phyloP scores from a whole-genome alignment of 2,329 filamentous ascomycete genomes.

The Tolypocladium ophioglossoides region DNA sequence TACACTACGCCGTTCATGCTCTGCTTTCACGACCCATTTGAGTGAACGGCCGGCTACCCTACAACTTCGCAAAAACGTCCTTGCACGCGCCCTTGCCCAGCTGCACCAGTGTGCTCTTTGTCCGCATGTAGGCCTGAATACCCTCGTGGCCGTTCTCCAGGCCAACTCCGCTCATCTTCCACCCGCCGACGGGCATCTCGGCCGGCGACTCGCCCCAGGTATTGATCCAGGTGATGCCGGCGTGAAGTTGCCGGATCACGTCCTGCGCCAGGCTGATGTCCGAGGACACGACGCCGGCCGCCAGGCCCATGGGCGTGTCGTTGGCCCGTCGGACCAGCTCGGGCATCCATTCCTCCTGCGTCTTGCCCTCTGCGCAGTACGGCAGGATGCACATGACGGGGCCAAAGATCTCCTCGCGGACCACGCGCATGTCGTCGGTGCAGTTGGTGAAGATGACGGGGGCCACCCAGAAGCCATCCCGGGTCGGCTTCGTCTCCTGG shows the following conservation, averaged over 20 bases:
- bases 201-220: slow-evolving; percentile 88
- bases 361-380: slow-evolving; percentile 42
- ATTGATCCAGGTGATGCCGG: slow-evolving; percentile 87
- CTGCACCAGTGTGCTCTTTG: slow-evolving; percentile 82
- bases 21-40: too few species aligned
- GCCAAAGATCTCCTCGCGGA: slow-evolving; percentile 77
- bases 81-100: slow-evolving; percentile 56
- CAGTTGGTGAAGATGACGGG: slow-evolving; percentile 84
- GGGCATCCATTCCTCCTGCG: slow-evolving; percentile 36
- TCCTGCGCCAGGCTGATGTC: slow-evolving; percentile 65
- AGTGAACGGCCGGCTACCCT: slow-evolving; percentile 1
- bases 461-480: slow-evolving; percentile 69
- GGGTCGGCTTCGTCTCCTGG: slow-evolving; percentile 37
- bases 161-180: slow-evolving; percentile 83
- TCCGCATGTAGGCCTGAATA: slow-evolving; percentile 71
- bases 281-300: slow-evolving; percentile 72
- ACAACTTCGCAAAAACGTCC: slow-evolving; percentile 61
- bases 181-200: slow-evolving; percentile 86
- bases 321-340: slow-evolving; percentile 67
- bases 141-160: slow-evolving; percentile 78
- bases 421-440: slow-evolving; percentile 70
- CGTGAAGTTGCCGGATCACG: slow-evolving; percentile 60
- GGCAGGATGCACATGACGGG: slow-evolving; percentile 75
- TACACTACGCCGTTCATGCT: not conserved
- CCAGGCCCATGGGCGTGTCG: slow-evolving; percentile 65